A percentile compares a stretch with the other conserved stretches of the same genome.
phyloP scores from a whole-genome alignment of 1,284 basidiomycete species.

The Ustanciosporium gigantosporum region DNA sequence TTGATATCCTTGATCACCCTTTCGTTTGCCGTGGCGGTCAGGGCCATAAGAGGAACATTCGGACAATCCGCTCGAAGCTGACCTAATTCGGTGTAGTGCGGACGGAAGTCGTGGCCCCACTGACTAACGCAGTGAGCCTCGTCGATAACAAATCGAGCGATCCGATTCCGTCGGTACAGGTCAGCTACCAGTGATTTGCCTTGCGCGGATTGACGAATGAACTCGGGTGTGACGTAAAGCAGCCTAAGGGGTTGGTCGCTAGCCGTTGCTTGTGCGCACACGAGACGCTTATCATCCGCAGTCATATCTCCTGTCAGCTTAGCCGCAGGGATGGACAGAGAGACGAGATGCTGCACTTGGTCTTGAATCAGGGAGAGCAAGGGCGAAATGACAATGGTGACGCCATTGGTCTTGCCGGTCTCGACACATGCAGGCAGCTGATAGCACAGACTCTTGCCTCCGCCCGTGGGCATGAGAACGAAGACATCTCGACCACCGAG shows the following conservation, averaged over 20 bases:
- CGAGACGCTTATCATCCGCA: constrained; percentile 61
- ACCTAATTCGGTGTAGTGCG: constrained; percentile 67
- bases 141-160: constrained; percentile 92
- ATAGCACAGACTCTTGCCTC: constrained; percentile 76
- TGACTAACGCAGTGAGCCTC: constrained; percentile 89
- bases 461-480: constrained; percentile 95
- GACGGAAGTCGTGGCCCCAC: constrained; percentile 82
- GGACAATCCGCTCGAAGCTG: constrained; percentile 75
- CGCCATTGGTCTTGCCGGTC: constrained; percentile 72
- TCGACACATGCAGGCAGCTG: constrained; percentile 79
- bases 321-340: constrained; percentile 73
- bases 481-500: constrained; percentile 84
- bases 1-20: constrained; percentile 80
- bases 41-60: constrained; percentile 84
- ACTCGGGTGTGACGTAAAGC: constrained; percentile 91
- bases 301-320: constrained; percentile 71
- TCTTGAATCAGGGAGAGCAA: constrained; percentile 88
- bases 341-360: constrained; percentile 76
- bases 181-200: constrained; percentile 69
- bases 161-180: constrained; percentile 67
- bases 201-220: constrained; percentile 61
- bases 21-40: constrained; percentile 89
- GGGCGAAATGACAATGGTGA: constrained; percentile 89
- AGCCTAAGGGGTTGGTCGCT: constrained; percentile 65
- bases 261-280: constrained; percentile 63